These are phyloP conservation scores for Pichia pseudocactophila DNA, from an alignment of 805 yeast genomes.

Conservation along the genomic window DNA sequence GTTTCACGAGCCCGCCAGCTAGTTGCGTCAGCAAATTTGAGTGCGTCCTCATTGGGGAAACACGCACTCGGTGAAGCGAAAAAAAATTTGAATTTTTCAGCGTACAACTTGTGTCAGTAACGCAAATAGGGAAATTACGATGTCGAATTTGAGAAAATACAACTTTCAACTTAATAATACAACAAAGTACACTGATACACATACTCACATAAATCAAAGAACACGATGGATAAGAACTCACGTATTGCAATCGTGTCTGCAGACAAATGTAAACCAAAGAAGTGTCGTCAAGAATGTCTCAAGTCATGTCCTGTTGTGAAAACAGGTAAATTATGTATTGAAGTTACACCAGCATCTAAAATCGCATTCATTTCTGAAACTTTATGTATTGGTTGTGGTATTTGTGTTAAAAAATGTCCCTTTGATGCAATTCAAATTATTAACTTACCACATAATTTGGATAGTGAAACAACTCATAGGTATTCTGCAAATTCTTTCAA, in stretches of 20 bases:
- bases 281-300: slow-evolving; percentile 97
- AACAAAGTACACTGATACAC: no score
- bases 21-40: no score
- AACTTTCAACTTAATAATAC: no score
- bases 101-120: no score
- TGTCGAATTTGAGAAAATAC: no score
- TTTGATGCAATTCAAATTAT: slow-evolving; percentile 95
- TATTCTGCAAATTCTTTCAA: slow-evolving; percentile 97
- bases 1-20: no score
- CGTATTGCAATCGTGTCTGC: slow-evolving; percentile 95
- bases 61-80: no score
- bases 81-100: no score
- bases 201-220: no score
- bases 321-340: slow-evolving; percentile 96
- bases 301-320: slow-evolving; percentile 96
- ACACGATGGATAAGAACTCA: slow-evolving; percentile 34
- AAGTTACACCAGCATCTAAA: slow-evolving; percentile 81
- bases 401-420: slow-evolving; percentile 97
- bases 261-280: slow-evolving; percentile 96
- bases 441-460: slow-evolving; percentile 93
- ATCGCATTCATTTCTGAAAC: slow-evolving; percentile 92
- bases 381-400: slow-evolving; percentile 98
- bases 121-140: no score
- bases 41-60: no score
- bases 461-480: slow-evolving; percentile 88